phyloP scores from a whole-genome alignment of 331 rosid species.

The Malus hybrid region DNA sequence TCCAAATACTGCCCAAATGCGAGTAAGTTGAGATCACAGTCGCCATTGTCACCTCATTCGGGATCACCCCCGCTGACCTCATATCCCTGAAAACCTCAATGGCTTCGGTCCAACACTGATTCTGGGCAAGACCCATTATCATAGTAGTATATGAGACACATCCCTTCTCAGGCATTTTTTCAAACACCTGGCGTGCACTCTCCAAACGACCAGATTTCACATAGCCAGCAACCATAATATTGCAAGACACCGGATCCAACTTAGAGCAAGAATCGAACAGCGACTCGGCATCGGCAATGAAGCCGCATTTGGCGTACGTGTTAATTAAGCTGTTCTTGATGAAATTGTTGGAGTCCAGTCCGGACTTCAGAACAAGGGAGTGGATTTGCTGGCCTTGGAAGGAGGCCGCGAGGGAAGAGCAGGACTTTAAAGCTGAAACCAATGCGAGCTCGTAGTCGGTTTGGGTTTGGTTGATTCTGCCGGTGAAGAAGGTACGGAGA shows the following conservation, averaged over 20 bases:
- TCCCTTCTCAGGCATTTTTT: slow-evolving; percentile 46
- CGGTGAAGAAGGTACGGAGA: slow-evolving; percentile 39
- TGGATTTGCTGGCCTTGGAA: slow-evolving; percentile 69
- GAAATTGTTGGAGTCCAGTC: slow-evolving; percentile 50
- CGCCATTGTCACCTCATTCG: slow-evolving; percentile 61
- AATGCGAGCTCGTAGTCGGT: slow-evolving; percentile 42
- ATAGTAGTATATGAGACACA: slow-evolving; percentile 78
- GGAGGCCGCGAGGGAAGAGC: slow-evolving; percentile 40
- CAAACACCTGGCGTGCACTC: slow-evolving; percentile 63
- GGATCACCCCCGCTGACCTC: slow-evolving; percentile 47
- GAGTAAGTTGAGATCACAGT: slow-evolving; percentile 57
- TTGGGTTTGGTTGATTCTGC: slow-evolving; percentile 23
- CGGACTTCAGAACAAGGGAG: slow-evolving; percentile 48
- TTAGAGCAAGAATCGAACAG: slow-evolving; percentile 39
- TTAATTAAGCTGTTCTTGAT: slow-evolving; percentile 61
- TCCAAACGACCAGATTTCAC: slow-evolving; percentile 44
- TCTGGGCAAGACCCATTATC: slow-evolving; percentile 75
- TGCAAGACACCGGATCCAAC: slow-evolving; percentile 64
- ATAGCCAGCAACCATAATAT: slow-evolving; percentile 72
- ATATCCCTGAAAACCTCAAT: slow-evolving; percentile 63
- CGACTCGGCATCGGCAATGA: slow-evolving; percentile 32
- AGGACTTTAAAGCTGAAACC: slow-evolving; percentile 59
- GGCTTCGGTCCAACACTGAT: slow-evolving; percentile 52
- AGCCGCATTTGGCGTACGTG: slow-evolving; percentile 65
- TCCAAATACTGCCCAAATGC: slow-evolving; percentile 47